Percentiles rank a stretch among this genome's conserved stretches.
phyloP scores from a whole-genome alignment of 2,329 filamentous ascomycete genomes.

The Elsinoe batatas region DNA sequence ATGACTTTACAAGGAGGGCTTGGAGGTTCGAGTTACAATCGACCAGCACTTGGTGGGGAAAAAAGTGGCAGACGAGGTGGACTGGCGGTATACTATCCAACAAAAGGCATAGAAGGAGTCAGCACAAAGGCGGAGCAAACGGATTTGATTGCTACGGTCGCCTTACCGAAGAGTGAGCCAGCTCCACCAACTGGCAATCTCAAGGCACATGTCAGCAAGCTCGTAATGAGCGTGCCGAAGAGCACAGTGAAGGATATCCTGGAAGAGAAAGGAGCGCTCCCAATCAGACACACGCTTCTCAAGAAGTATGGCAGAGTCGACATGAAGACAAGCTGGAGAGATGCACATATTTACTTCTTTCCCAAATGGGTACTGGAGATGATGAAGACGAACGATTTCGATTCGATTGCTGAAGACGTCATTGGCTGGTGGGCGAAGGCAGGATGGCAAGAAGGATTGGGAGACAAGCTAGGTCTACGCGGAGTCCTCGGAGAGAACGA shows the following conservation, averaged over 20 bases:
- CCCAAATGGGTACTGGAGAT: constrained; percentile 86
- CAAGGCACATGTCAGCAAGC: constrained; percentile 58
- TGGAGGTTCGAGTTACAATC: constrained; percentile 43
- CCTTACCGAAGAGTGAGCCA: constrained; percentile 49
- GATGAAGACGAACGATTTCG: constrained; percentile 69
- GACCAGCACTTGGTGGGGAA: constrained; percentile 44
- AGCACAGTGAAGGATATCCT: constrained; percentile 78
- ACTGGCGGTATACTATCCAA: constrained; percentile 84
- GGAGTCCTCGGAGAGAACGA: constrained; percentile 49
- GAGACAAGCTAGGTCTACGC: constrained; percentile 64
- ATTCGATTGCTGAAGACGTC: constrained; percentile 84
- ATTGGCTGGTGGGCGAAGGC: constrained; percentile 94
- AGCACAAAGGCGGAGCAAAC: constrained; percentile 83
- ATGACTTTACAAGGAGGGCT: constrained; percentile 73
- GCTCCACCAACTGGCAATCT: constrained; percentile 55
- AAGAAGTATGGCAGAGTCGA: constrained; percentile 64
- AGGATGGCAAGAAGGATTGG: constrained; percentile 75
- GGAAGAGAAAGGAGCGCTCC: constrained; percentile 62
- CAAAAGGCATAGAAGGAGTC: constrained; percentile 54
- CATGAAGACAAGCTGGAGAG: constrained; percentile 74
- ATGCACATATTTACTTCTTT: constrained; percentile 91
- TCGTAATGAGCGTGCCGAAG: constrained; percentile 80
- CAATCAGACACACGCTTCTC: constrained; percentile 66
- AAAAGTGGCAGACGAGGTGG: constrained; percentile 60
- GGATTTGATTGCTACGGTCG: constrained; percentile 76